Evolutionary conservation across 1,139 yeast species (phyloP).

Genomic region (Arxiozyma telluris): DNA sequence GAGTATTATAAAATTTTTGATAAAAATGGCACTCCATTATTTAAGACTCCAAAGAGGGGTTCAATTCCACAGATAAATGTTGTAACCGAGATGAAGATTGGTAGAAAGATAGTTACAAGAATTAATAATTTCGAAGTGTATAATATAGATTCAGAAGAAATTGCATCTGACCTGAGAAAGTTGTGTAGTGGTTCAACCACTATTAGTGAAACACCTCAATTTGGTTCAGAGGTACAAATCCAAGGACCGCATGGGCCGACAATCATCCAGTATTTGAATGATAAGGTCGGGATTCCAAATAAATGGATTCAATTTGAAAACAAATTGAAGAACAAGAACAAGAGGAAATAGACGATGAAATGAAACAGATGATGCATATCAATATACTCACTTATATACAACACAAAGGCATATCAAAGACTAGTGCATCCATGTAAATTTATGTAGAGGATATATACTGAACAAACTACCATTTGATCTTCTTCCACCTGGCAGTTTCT

Average conservation of each 20-base stretch:
- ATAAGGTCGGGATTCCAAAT: conserved; percentile 52
- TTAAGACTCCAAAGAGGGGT: conserved; percentile 47
- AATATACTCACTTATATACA: background rate
- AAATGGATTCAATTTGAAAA: conserved; percentile 62
- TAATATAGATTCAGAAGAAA: conserved; percentile 51
- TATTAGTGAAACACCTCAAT: conserved; percentile 44
- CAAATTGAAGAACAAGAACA: conserved; percentile 48
- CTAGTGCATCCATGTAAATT: no score
- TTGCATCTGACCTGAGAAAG: conserved; percentile 62
- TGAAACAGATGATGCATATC: no score
- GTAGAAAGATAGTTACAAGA: conserved; percentile 71
- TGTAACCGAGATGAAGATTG: conserved; percentile 68
- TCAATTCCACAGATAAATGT: conserved; percentile 58
- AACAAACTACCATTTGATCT: no score
- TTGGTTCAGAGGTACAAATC: conserved; percentile 57
- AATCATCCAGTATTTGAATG: conserved; percentile 50
- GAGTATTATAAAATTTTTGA: conserved; percentile 49
- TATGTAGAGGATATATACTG: background rate
- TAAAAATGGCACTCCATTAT: conserved; percentile 36
- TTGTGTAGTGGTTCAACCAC: conserved; percentile 89
- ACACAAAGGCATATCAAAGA: no score
- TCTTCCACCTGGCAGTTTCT: no score
- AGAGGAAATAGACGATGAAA: conserved; percentile 19
- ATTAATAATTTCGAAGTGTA: conserved; percentile 63
- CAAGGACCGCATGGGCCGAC: conserved; percentile 82